phyloP scores from a whole-genome alignment of 1,139 yeast genomes.

The Sugiyamaella japonica region DNA sequence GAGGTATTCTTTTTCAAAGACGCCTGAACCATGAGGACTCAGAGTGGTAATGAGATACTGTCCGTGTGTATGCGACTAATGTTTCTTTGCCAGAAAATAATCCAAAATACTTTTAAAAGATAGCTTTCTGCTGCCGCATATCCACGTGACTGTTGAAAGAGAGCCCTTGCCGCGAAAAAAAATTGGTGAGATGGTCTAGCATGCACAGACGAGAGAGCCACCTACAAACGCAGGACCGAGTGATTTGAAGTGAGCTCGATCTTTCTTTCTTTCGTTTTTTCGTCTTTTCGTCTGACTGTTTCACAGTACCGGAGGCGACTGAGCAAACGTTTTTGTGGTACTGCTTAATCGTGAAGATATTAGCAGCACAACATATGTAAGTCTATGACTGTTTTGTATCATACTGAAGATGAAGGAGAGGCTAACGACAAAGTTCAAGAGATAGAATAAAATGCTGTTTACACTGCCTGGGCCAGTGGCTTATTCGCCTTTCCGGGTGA shows the following conservation, averaged over 20 bases:
- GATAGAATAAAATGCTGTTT: constrained; percentile 40
- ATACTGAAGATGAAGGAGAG: background rate
- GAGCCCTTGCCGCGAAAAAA: constrained; percentile 11
- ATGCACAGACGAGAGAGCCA: constrained; percentile 2
- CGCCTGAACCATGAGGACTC: constrained; percentile 56
- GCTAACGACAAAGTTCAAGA: background rate
- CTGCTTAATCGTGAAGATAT: background rate
- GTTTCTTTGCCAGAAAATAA: background rate
- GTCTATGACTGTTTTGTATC: background rate
- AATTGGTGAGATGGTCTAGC: constrained; percentile 1
- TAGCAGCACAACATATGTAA: background rate
- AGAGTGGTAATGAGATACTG: background rate
- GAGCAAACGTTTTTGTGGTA: background rate
- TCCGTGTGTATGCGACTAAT: no score
- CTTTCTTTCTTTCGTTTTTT: constrained; percentile 1
- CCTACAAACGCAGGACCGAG: constrained; percentile 2
- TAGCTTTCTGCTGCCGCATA: background rate
- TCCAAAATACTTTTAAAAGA: background rate
- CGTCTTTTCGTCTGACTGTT: constrained; percentile 1
- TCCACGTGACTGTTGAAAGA: background rate
- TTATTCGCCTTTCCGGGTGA: constrained; percentile 80
- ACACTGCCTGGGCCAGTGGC: constrained; percentile 90
- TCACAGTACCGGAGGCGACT: background rate
- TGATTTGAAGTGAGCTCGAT: constrained; percentile 4
- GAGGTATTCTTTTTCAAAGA: constrained; percentile 43